Conservation (phyloP, 305 asterid species). For the Withania somnifera region DNA sequence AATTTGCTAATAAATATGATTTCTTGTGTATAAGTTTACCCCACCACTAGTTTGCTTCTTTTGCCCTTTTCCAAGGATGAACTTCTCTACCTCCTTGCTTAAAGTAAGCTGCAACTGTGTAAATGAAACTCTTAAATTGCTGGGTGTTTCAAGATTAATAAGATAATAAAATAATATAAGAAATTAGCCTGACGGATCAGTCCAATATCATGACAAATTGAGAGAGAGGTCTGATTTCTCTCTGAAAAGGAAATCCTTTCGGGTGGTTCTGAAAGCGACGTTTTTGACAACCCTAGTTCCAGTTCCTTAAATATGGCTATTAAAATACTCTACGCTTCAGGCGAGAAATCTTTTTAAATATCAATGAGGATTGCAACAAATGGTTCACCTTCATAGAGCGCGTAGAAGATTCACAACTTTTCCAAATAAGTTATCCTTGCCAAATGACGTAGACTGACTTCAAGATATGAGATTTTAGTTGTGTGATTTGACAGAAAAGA, state of each 20-base stretch:
- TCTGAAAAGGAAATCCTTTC: not conserved
- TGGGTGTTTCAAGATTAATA: not conserved
- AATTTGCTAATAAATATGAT: not conserved
- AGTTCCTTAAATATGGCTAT: no score
- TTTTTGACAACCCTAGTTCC: no score
- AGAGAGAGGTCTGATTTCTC: not conserved
- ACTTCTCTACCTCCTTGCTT: not conserved
- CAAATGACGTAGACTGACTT: not conserved
- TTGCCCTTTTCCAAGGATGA: not conserved
- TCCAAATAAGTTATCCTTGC: not conserved
- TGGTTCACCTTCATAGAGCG: no score
- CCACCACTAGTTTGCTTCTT: not conserved
- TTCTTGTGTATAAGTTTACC: not conserved
- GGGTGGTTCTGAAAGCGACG: no score
- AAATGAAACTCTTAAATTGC: not conserved
- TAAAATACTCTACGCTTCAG: no score
- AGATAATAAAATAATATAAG: not conserved
- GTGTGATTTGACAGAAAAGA: not conserved
- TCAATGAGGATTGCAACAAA: no score
- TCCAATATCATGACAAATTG: not conserved
- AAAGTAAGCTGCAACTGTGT: not conserved
- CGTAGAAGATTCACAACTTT: not conserved
- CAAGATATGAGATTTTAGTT: not conserved
- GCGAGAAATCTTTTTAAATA: no score
- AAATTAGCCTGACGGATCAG: not conserved